Evolutionary conservation across 1,284 basidiomycete species (phyloP).

Genomic region (Exsudoporus floridanus): DNA sequence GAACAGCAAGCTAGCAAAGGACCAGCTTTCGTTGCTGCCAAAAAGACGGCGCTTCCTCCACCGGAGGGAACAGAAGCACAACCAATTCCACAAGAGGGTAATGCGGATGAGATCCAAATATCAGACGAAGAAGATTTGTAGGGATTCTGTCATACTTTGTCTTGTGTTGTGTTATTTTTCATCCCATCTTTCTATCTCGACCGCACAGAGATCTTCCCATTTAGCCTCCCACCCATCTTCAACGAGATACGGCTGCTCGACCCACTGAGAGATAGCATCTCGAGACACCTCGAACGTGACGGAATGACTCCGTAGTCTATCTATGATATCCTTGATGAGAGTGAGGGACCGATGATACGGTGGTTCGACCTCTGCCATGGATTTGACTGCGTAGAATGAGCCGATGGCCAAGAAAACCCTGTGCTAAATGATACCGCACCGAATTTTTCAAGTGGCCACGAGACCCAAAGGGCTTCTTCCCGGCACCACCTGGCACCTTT

Average conservation of each 20-base stretch:
- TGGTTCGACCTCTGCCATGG: constrained; percentile 53
- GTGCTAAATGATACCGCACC: constrained; percentile 42
- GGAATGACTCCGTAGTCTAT: constrained; percentile 60
- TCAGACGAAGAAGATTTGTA: constrained; percentile 73
- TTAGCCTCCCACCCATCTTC: constrained; percentile 64
- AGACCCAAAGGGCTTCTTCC: constrained; percentile 72
- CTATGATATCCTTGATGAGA: constrained; percentile 54
- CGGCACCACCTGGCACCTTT: constrained; percentile 69
- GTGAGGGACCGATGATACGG: constrained; percentile 69
- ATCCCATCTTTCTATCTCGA: constrained; percentile 72
- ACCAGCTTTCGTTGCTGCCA: constrained; percentile 69
- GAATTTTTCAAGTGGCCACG: constrained; percentile 77
- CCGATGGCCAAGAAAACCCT: not conserved
- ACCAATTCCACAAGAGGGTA: constrained; percentile 41
- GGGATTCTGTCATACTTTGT: constrained; percentile 15
- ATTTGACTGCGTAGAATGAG: constrained; percentile 46
- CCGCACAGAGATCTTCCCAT: constrained; percentile 74
- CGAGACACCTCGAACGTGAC: constrained; percentile 67
- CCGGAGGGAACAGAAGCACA: constrained; percentile 33
- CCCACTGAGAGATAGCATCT: constrained; percentile 59
- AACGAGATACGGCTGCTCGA: constrained; percentile 60
- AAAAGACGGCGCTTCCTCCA: constrained; percentile 40
- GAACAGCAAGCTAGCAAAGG: constrained; percentile 55
- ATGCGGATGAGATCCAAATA: constrained; percentile 81
- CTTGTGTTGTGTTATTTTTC: constrained; percentile 25